Conservation (phyloP, 164 flowering plant genomes). For the Liquidambar formosana region DNA sequence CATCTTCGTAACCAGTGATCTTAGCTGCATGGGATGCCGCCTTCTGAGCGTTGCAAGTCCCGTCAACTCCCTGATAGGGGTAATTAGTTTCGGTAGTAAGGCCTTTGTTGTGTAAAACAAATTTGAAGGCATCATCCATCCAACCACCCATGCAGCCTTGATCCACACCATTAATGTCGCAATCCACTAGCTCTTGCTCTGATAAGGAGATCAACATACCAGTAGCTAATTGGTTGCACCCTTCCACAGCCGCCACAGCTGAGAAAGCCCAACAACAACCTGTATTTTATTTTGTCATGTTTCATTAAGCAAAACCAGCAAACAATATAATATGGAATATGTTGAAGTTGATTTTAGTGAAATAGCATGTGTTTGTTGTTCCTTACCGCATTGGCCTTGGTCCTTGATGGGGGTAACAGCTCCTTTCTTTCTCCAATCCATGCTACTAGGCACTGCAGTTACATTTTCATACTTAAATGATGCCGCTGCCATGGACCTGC, state of each 20-base stretch:
- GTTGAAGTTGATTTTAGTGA: too few species aligned
- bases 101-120: not conserved
- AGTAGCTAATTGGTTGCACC: not conserved
- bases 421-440: conserved; percentile 13
- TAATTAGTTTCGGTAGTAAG: conserved; percentile 18
- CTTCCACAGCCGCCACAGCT: conserved; percentile 11
- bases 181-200: conserved; percentile 17
- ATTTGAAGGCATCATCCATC: conserved; percentile 21
- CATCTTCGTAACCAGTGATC: conserved; percentile 17
- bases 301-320: not conserved
- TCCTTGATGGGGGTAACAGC: conserved; percentile 7
- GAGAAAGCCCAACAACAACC: conserved; percentile 15
- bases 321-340: too few species aligned
- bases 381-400: conserved; percentile 9
- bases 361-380: not conserved
- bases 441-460: not conserved
- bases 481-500: too few species aligned
- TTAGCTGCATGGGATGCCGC: conserved; percentile 4
- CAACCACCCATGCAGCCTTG: conserved; percentile 7
- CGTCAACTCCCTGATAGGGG: conserved; percentile 17
- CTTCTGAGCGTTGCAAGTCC: conserved; percentile 14
- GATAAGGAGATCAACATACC: conserved; percentile 8
- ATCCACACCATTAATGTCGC: conserved; percentile 10
- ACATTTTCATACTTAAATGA: not conserved
- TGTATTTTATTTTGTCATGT: not conserved